Conservation (phyloP, 768 basidiomycete species). For the Tubosaeta sp. region DNA sequence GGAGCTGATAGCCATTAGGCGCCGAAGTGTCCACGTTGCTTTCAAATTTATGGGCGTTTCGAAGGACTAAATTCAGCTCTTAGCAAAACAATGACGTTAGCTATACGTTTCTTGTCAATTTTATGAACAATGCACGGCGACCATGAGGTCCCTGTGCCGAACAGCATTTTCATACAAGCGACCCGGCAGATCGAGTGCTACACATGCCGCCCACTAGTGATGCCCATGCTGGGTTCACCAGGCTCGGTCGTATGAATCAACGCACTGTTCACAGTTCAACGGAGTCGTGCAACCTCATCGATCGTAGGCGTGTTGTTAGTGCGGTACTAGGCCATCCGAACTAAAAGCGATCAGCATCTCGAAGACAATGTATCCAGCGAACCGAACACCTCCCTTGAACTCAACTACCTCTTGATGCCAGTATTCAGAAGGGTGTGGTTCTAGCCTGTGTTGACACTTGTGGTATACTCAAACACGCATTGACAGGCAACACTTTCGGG, state of each 20-base stretch:
- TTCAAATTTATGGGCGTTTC: background rate
- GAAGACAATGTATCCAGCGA: background rate
- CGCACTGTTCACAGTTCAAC: background rate
- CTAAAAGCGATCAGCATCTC: slow-evolving; percentile 10
- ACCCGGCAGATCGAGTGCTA: background rate
- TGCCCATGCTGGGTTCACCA: background rate
- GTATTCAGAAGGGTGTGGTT: slow-evolving; percentile 6
- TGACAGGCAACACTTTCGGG: slow-evolving; percentile 1
- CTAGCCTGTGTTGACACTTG: background rate
- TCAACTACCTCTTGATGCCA: background rate
- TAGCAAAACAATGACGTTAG: slow-evolving; percentile 3
- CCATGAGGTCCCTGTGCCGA: slow-evolving; percentile 1
- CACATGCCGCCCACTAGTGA: background rate
- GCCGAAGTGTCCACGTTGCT: background rate
- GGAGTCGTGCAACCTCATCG: background rate
- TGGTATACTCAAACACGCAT: slow-evolving; percentile 1
- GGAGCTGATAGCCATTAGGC: background rate
- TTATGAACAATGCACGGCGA: background rate
- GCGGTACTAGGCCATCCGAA: slow-evolving; percentile 2
- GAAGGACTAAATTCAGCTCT: background rate
- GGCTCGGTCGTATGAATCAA: background rate
- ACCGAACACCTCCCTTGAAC: background rate
- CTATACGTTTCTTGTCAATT: background rate
- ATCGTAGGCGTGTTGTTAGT: slow-evolving; percentile 5
- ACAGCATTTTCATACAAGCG: background rate